Conservation (phyloP, 176 grass and related monocot species). For the Raddia guianensis region DNA sequence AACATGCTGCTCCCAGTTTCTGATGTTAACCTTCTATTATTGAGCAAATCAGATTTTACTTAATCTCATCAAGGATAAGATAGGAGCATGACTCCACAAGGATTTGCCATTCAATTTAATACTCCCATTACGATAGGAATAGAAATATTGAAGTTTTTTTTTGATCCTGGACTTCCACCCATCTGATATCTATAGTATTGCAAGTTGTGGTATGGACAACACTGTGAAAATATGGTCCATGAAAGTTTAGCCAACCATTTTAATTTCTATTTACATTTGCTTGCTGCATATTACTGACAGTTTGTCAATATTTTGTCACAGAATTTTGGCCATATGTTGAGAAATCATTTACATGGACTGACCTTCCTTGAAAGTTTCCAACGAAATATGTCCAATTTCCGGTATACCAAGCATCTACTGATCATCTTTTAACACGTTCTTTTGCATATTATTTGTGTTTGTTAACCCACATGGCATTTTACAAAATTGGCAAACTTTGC, state of each 20-base stretch:
- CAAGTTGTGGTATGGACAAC: constrained; percentile 98
- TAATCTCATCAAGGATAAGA: constrained; percentile 13
- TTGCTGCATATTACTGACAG: constrained; percentile 27
- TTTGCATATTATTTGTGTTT: no score
- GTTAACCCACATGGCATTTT: constrained; percentile 24
- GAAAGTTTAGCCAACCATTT: constrained; percentile 64
- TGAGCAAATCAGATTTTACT: background rate
- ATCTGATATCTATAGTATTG: constrained; percentile 86
- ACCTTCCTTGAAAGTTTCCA: no score
- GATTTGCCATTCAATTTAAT: background rate
- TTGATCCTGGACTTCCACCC: constrained; percentile 84
- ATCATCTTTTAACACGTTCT: no score
- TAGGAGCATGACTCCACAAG: background rate
- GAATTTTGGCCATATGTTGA: no score
- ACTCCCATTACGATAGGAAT: background rate
- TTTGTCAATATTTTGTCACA: no score
- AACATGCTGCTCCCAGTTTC: no score
- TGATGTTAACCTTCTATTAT: background rate
- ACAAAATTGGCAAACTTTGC: background rate
- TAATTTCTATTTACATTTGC: constrained; percentile 19
- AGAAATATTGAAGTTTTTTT: constrained; percentile 14
- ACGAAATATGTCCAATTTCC: no score
- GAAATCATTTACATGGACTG: no score
- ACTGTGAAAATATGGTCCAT: constrained; percentile 99
- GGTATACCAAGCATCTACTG: no score